Evolutionary conservation across 2,329 filamentous ascomycete species (phyloP), one percentile per base, ranked within the genome.

Genomic region (Ophiostoma tasmaniense): DNA sequence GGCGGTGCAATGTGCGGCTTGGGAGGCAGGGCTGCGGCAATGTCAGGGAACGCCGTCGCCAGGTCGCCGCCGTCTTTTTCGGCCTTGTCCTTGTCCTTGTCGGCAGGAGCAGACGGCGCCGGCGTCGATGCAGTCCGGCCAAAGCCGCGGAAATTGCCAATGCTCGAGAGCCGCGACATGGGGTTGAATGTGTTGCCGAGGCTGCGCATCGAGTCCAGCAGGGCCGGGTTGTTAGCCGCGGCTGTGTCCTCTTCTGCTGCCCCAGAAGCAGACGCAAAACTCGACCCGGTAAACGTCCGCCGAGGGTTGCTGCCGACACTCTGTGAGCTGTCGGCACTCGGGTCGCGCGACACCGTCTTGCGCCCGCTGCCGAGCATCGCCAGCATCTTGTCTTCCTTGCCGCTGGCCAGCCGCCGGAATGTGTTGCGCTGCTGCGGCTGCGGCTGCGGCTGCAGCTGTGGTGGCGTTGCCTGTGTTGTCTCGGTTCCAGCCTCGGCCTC

Each of bases 131-230:
- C 78, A 28, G 81, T 78, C 67, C 89, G 82, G 1, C 91, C 90
- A 74, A 96, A 94, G 0, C 88, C 89, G 69, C 90, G 87, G 73
- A 96, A 89, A 75, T 89, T 85, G 69, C 85, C 85, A 76, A 95
- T 92, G 42, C 88, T 84, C 10, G 90, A 87, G 67, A 96, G 85
- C 67, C 92, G 87, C 62, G 88, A 91, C 76, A 96, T 89, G 2
- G 92, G 92, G 74, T 96, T 96, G 42, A 96, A 81, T 0, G 89
- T 89, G 76, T 85, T 95, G 50, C 92, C 89, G 71, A 96, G 84
- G 76, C 86, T 94, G 68, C 91, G 88, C 81, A 96, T 89, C 14
- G 91, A 92, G 72, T 96, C 92, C 1, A 96, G 85, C 14, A 88
- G 78, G 37, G 90, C 88, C 2, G 89, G 88, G 71, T 84, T 85